These are phyloP conservation scores for Rheum nobile DNA, from an alignment of 148 eudicot genomes.

Conservation along the genomic window DNA sequence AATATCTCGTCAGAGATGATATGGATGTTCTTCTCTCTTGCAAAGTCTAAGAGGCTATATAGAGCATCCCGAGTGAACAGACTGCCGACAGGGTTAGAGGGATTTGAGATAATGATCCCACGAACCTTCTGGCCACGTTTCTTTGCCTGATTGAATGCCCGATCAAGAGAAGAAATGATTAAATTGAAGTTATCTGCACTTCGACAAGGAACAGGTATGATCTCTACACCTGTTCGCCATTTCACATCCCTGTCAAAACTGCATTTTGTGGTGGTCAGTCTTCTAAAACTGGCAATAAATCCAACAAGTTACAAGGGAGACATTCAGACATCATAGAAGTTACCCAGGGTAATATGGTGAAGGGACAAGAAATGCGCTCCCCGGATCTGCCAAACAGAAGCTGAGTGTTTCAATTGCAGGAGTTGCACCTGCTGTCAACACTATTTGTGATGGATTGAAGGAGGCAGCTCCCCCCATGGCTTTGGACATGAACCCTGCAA, in stretches of 20 bases:
- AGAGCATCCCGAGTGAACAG: constrained; percentile 50
- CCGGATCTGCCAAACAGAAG: constrained; percentile 86
- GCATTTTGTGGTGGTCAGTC: constrained; percentile 15
- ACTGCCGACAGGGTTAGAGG: constrained; percentile 63
- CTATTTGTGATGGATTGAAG: constrained; percentile 64
- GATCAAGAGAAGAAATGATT: constrained; percentile 52
- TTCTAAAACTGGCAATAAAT: neutral
- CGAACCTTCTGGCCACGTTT: constrained; percentile 78
- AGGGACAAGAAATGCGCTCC: constrained; percentile 82
- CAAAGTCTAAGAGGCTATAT: constrained; percentile 62
- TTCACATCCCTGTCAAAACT: constrained; percentile 81
- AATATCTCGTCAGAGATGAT: constrained; percentile 59
- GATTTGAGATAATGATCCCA: constrained; percentile 72
- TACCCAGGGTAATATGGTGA: constrained; percentile 97
- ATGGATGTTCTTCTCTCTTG: constrained; percentile 83
- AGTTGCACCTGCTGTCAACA: constrained; percentile 79
- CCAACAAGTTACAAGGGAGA: neutral
- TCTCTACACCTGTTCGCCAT: constrained; percentile 89
- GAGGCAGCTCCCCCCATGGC: constrained; percentile 42
- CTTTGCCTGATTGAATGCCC: constrained; percentile 73
- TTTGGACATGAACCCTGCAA: constrained; percentile 70
- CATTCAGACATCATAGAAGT: neutral
- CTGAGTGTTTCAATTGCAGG: constrained; percentile 84
- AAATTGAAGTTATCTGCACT: constrained; percentile 74
- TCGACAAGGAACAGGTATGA: constrained; percentile 79